Evolutionary conservation across 306 rosid species (phyloP), one percentile per base, ranked within the genome.

Genomic region (Datisca glomerata): DNA sequence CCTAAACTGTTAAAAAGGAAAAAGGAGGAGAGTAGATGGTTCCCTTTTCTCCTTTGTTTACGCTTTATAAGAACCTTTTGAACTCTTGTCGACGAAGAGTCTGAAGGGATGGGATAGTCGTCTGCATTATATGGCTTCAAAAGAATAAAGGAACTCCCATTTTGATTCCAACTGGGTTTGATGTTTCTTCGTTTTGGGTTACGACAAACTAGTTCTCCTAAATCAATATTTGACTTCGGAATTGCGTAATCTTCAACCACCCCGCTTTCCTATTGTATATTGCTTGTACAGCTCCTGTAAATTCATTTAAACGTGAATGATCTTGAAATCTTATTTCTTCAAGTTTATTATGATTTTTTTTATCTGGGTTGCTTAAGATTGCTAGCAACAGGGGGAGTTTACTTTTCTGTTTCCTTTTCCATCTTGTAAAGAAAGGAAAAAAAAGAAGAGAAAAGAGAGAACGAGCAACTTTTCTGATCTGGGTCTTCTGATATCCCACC

Each of bases 181-280:
- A 52, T 57, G 68, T 44, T 60, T 46, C 50, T 43, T 55, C 64
- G 73, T 20, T 25, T 37, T 41, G 71, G 79, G 63, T 40, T 41
- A 34, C 41, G 61, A 48, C 50, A 42, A 57, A 31, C 9, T 35
- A 6, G 35, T 51, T 47, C 13, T 8, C 9, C 18, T 47, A 45
- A 56, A 59, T 71, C 64, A 42, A 5, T 50, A 5, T 68, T 79
- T 81, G 92, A 78, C 94, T 81, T 79, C 67, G 23, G 25, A 55
- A 49, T 74, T 60, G 67, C 83, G 59, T 60, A 59, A 67, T 24
- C 38, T 60, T 65, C 41, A 48, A 10, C 36, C 31, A 48, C 44
- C 31, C 45, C 31, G 31, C 22, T 46, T 14, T 17, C 51, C n/a
- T 18, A 38, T 43, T 12, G n/a, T 47, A 11, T 52, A 17, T 4